A percentile compares a stretch with the other conserved stretches of the same genome.
Evolutionary conservation across 1,284 basidiomycete species (phyloP).

Genomic region (Kwoniella shivajii): DNA sequence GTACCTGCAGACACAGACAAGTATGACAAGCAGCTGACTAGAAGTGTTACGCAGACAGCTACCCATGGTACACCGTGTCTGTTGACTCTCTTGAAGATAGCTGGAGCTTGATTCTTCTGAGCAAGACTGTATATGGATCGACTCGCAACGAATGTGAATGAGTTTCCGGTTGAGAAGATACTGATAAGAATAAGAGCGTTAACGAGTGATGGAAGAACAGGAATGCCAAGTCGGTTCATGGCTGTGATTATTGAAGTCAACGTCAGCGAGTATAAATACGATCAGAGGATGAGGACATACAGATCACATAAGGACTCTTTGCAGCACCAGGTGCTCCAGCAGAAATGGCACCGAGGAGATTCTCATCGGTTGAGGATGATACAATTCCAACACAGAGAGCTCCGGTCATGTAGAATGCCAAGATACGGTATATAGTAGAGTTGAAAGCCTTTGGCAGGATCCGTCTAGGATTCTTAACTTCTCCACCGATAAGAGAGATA

Average conservation of each 20-base stretch:
- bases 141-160: slow-evolving; percentile 24
- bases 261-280: not conserved
- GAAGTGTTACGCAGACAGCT: slow-evolving; percentile 33
- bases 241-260: slow-evolving; percentile 17
- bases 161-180: slow-evolving; percentile 27
- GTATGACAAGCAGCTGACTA: slow-evolving; percentile 49
- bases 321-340: slow-evolving; percentile 29
- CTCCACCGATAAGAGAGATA: slow-evolving; percentile 34
- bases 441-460: slow-evolving; percentile 48
- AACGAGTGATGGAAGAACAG: slow-evolving; percentile 48
- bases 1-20: slow-evolving; percentile 41
- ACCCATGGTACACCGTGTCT: slow-evolving; percentile 53
- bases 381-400: slow-evolving; percentile 40
- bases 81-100: slow-evolving; percentile 57
- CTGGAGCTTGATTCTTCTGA: slow-evolving; percentile 56
- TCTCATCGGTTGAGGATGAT: slow-evolving; percentile 22
- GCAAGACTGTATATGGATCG: slow-evolving; percentile 56
- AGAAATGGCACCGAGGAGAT: slow-evolving; percentile 30
- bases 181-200: slow-evolving; percentile 34
- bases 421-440: slow-evolving; percentile 41
- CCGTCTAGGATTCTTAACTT: slow-evolving; percentile 37
- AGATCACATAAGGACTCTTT: slow-evolving; percentile 41
- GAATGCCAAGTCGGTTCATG: slow-evolving; percentile 48
- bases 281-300: slow-evolving; percentile 6
- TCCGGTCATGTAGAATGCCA: slow-evolving; percentile 41